Evolutionary conservation across 345 rosid species (phyloP).

Genomic region (Clarkia xantiana): DNA sequence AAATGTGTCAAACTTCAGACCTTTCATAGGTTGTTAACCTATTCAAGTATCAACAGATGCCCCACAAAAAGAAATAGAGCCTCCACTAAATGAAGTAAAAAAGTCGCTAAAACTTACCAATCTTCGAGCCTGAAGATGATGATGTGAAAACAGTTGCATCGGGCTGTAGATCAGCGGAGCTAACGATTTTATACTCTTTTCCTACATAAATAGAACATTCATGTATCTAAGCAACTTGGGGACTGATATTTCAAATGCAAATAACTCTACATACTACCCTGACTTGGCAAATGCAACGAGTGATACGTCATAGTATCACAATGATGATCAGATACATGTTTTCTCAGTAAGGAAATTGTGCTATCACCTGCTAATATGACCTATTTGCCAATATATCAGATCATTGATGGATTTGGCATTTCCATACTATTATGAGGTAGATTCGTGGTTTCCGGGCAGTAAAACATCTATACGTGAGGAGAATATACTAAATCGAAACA

Average conservation of each 20-base stretch:
- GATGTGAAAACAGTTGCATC: slow-evolving; percentile 44
- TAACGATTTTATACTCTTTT: slow-evolving; percentile 38
- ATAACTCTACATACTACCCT: neutral
- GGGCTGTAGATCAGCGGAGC: slow-evolving; percentile 32
- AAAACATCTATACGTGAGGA: neutral
- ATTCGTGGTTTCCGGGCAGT: too few species aligned
- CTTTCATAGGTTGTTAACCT: too few species aligned
- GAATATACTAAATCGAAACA: neutral
- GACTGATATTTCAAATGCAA: neutral
- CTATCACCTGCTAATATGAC: too few species aligned
- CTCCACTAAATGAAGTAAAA: neutral
- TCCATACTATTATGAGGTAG: too few species aligned
- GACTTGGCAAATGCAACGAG: neutral
- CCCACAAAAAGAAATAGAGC: neutral
- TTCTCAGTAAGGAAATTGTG: neutral
- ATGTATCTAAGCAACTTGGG: neutral
- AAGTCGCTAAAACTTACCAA: slow-evolving; percentile 20
- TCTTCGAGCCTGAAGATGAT: slow-evolving; percentile 30
- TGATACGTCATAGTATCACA: neutral
- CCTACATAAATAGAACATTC: slow-evolving; percentile 27
- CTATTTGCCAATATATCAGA: too few species aligned
- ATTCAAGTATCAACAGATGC: too few species aligned
- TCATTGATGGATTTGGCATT: too few species aligned
- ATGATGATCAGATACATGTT: neutral
- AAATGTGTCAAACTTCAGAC: too few species aligned